Base-by-base conservation (phyloP, 2,329 filamentous ascomycete species). In the Ustulina deusta region DNA sequence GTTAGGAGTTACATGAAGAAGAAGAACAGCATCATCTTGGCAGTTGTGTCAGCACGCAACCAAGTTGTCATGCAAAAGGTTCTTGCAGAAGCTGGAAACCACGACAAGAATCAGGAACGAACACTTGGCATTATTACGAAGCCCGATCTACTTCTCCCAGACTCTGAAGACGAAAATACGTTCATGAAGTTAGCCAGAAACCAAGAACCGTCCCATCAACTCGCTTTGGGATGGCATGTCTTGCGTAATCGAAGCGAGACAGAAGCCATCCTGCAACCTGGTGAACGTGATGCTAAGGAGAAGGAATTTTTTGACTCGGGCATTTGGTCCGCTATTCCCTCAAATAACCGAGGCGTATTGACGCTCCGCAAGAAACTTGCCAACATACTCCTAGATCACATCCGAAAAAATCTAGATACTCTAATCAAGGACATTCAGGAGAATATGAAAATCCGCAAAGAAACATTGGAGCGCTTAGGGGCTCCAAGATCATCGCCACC, bases 51-150 rank as follows among this genome's bases (percentile, higher is more conserved):
- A 0, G 86, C 85, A 0, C 83, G 80, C 40, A 78, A 79, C 15
- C 82, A 88, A 48, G 81, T 83, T 34, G 83, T 83, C 11, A 83
- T 84, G 46, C 88, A 91, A 62, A 77, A 78, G 5, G 82, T 90
- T 4, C 75, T 88, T 0, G 76, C 81, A 0, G 78, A 82, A 13
- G 82, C 81, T 2, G 78, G 79, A 20, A 72, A 78, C 15, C 73
- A 83, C 34, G 86, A 89, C 68, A 77, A 78, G 0, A 70, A 79
- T 0, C 79, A 80, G 15, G 69, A 76, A 1, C 82, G 87, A 1
- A 89, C 87, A 0, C 76, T 89, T 0, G 85, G 87, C 0, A 83
- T 90, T 63, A 83, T 90, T 62, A 90, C 87, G 0, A 88, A 89
- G 71, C 84, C 85, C 0, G 86, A 89, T 67, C 74, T 77, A 2